A percentile compares a stretch with the other conserved stretches of the same genome.
phyloP scores from a whole-genome alignment of 2,329 filamentous ascomycete species.

The Stagonosporopsis chrysanthemi region DNA sequence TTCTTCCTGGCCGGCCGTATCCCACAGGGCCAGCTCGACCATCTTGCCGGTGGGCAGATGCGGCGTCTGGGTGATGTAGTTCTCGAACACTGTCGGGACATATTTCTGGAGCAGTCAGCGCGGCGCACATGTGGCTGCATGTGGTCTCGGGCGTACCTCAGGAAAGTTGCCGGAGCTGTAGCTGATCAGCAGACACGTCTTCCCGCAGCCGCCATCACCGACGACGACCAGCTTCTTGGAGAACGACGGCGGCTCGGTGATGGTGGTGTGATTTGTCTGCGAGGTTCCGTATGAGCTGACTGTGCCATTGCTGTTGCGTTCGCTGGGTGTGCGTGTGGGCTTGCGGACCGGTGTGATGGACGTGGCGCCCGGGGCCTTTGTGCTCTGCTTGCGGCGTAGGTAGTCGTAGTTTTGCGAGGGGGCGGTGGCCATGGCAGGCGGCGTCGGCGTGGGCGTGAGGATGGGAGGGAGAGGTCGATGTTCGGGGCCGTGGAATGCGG shows the following conservation, averaged over 20 bases:
- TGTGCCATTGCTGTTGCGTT: constrained; percentile 85
- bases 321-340: constrained; percentile 62
- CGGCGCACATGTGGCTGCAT: background rate
- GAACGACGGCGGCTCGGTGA: constrained; percentile 89
- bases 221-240: constrained; percentile 99
- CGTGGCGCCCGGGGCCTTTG: constrained; percentile 47
- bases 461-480: constrained; percentile 10
- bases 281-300: constrained; percentile 84
- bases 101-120: constrained; percentile 77
- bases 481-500: constrained; percentile 14
- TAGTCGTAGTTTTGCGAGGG: constrained; percentile 61
- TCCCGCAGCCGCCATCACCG: constrained; percentile 96
- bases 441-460: background rate
- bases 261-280: constrained; percentile 79
- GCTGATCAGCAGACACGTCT: constrained; percentile 97
- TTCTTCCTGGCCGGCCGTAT: constrained; percentile 97
- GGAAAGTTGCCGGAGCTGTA: constrained; percentile 99
- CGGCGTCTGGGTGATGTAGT: constrained; percentile 97
- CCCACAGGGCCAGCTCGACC: constrained; percentile 96
- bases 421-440: constrained; percentile 26
- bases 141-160: constrained; percentile 68
- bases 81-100: constrained; percentile 98
- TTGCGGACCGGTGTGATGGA: constrained; percentile 45
- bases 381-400: constrained; percentile 64
- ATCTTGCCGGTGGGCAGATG: constrained; percentile 90